Evolutionary conservation across 306 rosid species (phyloP).

Genomic region (Nissolia schottii): DNA sequence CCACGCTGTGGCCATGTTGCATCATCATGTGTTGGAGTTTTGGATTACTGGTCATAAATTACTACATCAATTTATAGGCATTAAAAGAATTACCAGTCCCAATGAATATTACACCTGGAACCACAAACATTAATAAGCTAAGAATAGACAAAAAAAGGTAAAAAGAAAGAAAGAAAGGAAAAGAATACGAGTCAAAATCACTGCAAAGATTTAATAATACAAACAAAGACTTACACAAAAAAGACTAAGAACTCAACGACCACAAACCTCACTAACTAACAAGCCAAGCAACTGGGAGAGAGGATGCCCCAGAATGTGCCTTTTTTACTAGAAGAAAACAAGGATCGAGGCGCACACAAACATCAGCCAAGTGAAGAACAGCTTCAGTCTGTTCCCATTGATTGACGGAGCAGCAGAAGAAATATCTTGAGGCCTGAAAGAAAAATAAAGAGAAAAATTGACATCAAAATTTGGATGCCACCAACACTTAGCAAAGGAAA

Average conservation of each 20-base stretch:
- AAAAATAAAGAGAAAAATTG: not conserved
- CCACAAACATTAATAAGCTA: conserved; percentile 25
- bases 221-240: conserved; percentile 63
- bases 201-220: conserved; percentile 47
- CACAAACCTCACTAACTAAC: conserved; percentile 47
- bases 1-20: conserved; percentile 18
- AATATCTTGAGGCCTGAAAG: conserved; percentile 66
- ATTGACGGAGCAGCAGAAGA: conserved; percentile 38
- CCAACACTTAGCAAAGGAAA: no score
- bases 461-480: not conserved
- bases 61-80: conserved; percentile 40
- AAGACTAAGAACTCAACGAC: conserved; percentile 37
- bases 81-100: conserved; percentile 59
- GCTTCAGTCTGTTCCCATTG: conserved; percentile 30
- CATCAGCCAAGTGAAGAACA: conserved; percentile 41
- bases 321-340: conserved; percentile 41
- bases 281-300: conserved; percentile 20
- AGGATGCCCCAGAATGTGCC: not conserved
- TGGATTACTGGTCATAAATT: conserved; percentile 45
- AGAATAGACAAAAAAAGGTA: no score
- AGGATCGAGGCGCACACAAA: conserved; percentile 28
- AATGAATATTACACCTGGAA: conserved; percentile 40
- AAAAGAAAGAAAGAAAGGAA: no score
- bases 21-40: conserved; percentile 30
- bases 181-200: conserved; percentile 50